Conservation (phyloP, 148 eudicot genomes). For the Rhododendron simsii region DNA sequence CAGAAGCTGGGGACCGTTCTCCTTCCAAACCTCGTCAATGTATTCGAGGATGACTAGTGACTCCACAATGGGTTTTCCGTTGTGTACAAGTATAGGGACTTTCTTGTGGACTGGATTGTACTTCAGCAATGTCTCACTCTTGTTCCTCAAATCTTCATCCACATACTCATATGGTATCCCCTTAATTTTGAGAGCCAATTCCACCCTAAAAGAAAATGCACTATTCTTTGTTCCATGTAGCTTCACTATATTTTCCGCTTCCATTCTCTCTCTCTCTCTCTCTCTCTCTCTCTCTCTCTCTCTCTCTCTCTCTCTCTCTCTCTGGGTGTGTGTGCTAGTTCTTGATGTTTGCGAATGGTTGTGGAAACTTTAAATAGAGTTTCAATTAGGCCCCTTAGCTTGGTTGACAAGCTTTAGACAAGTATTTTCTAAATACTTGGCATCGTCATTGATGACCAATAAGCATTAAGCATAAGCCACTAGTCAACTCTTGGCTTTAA, state of each 20-base stretch:
- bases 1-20: conserved; percentile 13
- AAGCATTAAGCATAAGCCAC: not conserved
- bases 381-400: too few species aligned
- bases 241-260: conserved; percentile 16
- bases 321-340: too few species aligned
- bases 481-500: not conserved
- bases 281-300: not conserved
- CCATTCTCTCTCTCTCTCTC: conserved; percentile 10
- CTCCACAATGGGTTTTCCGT: conserved; percentile 3
- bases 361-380: too few species aligned
- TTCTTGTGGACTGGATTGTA: conserved; percentile 20
- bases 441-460: not conserved
- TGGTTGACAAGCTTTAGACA: too few species aligned
- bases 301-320: not conserved
- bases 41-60: conserved; percentile 15
- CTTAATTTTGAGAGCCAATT: conserved; percentile 38
- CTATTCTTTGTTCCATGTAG: conserved; percentile 41
- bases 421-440: too few species aligned
- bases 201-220: conserved; percentile 29
- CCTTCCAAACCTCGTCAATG: conserved; percentile 14
- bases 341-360: too few species aligned
- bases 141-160: conserved; percentile 37
- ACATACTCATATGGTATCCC: conserved; percentile 39
- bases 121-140: conserved; percentile 22
- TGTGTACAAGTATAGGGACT: not conserved